A percentile compares a stretch with the other conserved stretches of the same genome.
These are phyloP conservation scores for Populus hybrid DNA, from an alignment of 441 rosid species.

Conservation along the genomic window DNA sequence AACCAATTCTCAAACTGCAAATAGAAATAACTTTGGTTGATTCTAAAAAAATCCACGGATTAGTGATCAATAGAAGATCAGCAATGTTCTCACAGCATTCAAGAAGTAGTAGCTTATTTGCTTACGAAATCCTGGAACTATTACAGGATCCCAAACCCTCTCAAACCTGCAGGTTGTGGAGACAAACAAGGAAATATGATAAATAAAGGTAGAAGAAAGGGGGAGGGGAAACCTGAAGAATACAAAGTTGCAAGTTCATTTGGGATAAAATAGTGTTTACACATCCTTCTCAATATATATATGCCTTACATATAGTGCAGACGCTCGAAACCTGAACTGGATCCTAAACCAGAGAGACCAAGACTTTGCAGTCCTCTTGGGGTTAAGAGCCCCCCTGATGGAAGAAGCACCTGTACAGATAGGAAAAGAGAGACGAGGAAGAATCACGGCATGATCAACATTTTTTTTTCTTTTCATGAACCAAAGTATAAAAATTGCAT, in stretches of 20 bases:
- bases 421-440: constrained; percentile 2
- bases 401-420: constrained; percentile 62
- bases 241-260: background rate
- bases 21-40: constrained; percentile 19
- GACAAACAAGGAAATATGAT: background rate
- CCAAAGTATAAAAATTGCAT: constrained; percentile 7
- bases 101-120: constrained; percentile 64
- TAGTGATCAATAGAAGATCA: constrained; percentile 9
- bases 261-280: no score
- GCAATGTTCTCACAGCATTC: constrained; percentile 56
- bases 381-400: constrained; percentile 86
- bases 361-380: constrained; percentile 80
- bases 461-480: background rate
- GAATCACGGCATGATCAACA: background rate
- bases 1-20: constrained; percentile 76
- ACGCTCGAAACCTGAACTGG: constrained; percentile 85
- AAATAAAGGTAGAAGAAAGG: constrained; percentile 9
- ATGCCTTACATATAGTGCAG: constrained; percentile 79
- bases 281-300: background rate
- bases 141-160: constrained; percentile 88
- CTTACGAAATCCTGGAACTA: constrained; percentile 73
- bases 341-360: constrained; percentile 85
- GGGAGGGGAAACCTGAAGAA: constrained; percentile 1
- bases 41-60: constrained; percentile 2
- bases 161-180: constrained; percentile 52